Evolutionary conservation across 2,329 filamentous ascomycete genomes (phyloP).

Genomic region (Colletotrichum nymphaeae): DNA sequence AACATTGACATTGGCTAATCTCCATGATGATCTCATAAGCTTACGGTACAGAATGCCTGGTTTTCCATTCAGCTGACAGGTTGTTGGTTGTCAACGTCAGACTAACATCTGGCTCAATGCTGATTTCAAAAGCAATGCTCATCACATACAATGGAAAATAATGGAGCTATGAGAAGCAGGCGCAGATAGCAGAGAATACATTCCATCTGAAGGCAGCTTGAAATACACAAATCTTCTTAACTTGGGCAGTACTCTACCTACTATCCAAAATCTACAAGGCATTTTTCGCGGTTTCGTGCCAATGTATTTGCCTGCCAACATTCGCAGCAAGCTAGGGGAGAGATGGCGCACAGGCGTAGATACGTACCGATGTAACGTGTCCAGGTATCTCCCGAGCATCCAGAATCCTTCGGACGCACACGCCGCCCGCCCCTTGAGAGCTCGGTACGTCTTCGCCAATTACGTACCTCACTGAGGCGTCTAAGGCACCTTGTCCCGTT

Average conservation of each 20-base stretch:
- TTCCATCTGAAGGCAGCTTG: no score
- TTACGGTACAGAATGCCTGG: neutral
- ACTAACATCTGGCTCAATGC: neutral
- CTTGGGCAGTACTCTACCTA: neutral
- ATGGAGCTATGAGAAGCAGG: no score
- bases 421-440: neutral
- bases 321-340: neutral
- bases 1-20: neutral
- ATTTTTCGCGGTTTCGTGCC: neutral
- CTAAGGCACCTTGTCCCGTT: neutral
- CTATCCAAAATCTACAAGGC: neutral
- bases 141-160: neutral
- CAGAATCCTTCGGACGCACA: conserved; percentile 30
- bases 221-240: neutral
- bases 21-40: neutral
- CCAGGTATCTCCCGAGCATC: conserved; percentile 19
- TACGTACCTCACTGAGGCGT: neutral
- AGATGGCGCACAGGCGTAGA: neutral
- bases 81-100: neutral
- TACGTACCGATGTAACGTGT: conserved; percentile 22
- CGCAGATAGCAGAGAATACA: neutral
- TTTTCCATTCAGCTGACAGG: neutral
- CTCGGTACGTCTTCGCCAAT: neutral
- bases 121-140: neutral
- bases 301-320: no score